Conservation (phyloP, 2,329 filamentous ascomycete genomes). For the Epichloe sibirici region DNA sequence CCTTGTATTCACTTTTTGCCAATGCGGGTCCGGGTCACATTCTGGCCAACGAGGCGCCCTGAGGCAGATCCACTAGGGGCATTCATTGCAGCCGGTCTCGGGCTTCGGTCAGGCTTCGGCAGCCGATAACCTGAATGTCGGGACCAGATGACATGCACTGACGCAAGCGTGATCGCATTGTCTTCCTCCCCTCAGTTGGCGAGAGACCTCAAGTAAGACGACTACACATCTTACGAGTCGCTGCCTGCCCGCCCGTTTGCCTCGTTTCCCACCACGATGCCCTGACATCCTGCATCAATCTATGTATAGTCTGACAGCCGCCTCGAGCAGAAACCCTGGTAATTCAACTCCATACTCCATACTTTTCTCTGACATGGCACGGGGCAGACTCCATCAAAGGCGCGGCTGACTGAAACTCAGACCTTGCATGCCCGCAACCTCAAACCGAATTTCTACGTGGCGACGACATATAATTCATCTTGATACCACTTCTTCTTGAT, state of each 20-base stretch:
- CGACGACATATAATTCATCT: not conserved
- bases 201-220: not conserved
- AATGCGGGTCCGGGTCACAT: too few species aligned
- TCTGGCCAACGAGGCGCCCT: too few species aligned
- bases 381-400: not conserved
- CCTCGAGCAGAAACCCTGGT: not conserved
- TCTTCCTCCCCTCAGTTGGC: not conserved
- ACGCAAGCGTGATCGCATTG: conserved; percentile 8
- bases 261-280: not conserved
- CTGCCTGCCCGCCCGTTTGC: not conserved
- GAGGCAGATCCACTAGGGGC: too few species aligned
- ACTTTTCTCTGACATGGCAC: not conserved
- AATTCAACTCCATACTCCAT: not conserved
- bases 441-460: not conserved
- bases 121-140: conserved; percentile 7
- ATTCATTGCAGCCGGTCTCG: too few species aligned
- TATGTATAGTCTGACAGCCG: not conserved
- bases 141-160: conserved; percentile 3
- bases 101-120: too few species aligned
- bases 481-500: not conserved
- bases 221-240: not conserved
- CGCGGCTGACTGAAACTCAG: conserved; percentile 3
- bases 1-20: too few species aligned
- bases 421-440: conserved; percentile 1
- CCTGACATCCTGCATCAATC: not conserved